Evolutionary conservation across 75 land plant species (phyloP).

Genomic region (Larix kaempferi): DNA sequence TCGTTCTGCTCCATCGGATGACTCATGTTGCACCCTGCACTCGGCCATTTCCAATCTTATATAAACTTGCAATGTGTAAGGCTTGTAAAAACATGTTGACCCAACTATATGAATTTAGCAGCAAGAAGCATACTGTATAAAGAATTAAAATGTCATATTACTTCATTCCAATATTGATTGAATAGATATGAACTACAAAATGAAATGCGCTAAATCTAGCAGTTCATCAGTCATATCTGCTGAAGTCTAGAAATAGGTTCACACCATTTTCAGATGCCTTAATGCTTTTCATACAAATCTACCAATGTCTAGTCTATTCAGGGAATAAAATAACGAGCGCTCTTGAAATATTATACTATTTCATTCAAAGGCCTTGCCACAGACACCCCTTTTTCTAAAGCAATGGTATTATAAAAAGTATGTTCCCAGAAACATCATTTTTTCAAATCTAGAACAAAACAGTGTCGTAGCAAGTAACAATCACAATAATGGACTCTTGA

Average conservation of each 20-base stretch:
- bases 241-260: no score
- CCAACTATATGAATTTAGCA: not conserved
- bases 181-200: not conserved
- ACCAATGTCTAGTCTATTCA: no score
- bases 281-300: no score
- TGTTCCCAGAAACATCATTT: not conserved
- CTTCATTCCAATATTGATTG: not conserved
- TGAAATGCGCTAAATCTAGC: not conserved
- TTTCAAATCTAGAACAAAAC: not conserved
- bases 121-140: not conserved
- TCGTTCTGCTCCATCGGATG: slow-evolving; percentile 92
- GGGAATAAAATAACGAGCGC: no score
- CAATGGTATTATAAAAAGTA: no score
- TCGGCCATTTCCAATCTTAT: not conserved
- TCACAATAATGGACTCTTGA: no score
- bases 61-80: not conserved
- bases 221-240: not conserved
- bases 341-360: no score
- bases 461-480: no score
- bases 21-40: slow-evolving; percentile 97
- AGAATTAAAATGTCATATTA: not conserved
- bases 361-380: no score
- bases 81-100: not conserved
- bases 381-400: no score
- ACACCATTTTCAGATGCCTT: no score